phyloP scores from a whole-genome alignment of 257 asterid genomes.

The Solanum megistacrolobum region DNA sequence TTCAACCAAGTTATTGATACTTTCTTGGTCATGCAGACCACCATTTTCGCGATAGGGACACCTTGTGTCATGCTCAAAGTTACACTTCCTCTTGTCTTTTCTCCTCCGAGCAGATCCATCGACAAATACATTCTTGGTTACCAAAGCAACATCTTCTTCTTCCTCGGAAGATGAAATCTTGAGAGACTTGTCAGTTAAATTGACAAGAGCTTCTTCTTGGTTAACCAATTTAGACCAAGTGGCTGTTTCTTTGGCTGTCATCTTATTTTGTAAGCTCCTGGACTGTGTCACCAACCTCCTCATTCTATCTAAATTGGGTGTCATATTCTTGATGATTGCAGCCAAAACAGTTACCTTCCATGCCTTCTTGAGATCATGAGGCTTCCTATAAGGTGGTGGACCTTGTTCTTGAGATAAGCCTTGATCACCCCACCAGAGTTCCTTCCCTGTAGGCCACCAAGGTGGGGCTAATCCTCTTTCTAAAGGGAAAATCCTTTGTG shows the following conservation, averaged over 20 bases:
- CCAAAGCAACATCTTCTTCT: background rate
- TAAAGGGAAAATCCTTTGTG: constrained; percentile 38
- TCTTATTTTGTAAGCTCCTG: constrained; percentile 42
- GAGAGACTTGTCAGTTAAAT: background rate
- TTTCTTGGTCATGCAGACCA: background rate
- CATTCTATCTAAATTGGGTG: constrained; percentile 27
- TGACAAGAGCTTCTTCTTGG: constrained; percentile 39
- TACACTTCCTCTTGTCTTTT: constrained; percentile 25
- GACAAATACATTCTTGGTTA: background rate
- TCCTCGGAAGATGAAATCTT: background rate
- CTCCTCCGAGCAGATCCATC: background rate
- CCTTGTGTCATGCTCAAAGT: background rate
- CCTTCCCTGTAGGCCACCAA: constrained; percentile 56
- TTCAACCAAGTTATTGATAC: background rate
- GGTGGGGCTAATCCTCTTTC: constrained; percentile 48
- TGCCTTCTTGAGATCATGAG: constrained; percentile 30
- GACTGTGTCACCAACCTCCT: constrained; percentile 44
- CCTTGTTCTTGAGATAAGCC: constrained; percentile 40
- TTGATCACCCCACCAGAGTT: constrained; percentile 54
- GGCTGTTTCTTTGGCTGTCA: constrained; percentile 39
- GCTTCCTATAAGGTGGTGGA: constrained; percentile 53
- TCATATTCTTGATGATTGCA: constrained; percentile 46
- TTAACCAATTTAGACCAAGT: constrained; percentile 35
- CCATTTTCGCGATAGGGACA: background rate
- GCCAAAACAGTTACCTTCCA: constrained; percentile 28